A percentile compares a stretch with the other conserved stretches of the same genome.
phyloP scores from a whole-genome alignment of 108 stramenopile genomes.

The Stephanodiscus minutulus region DNA sequence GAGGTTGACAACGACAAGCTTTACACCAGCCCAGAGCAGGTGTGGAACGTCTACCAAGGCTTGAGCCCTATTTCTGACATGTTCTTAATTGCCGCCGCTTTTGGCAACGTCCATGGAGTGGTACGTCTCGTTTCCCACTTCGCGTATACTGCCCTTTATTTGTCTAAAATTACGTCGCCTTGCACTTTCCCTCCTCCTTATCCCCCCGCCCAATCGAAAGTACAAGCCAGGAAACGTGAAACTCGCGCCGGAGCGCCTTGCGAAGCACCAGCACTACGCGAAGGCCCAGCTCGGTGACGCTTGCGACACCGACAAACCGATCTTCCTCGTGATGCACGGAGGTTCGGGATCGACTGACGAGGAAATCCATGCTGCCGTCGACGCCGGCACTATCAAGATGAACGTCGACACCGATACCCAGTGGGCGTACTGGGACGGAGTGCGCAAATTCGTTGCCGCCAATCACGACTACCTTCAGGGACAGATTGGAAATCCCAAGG shows the following conservation, averaged over 20 bases:
- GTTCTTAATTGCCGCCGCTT: slow-evolving; percentile 96
- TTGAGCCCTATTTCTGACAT: slow-evolving; percentile 82
- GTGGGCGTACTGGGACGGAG: slow-evolving; percentile 96
- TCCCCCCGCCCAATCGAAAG: too few species aligned
- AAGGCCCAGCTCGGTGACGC: slow-evolving; percentile 75
- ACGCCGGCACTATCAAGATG: slow-evolving; percentile 92
- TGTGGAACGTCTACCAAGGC: slow-evolving; percentile 86
- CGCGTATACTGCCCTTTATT: too few species aligned
- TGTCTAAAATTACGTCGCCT: too few species aligned
- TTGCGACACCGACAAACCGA: slow-evolving; percentile 71
- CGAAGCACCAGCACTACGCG: slow-evolving; percentile 86
- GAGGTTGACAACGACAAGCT: slow-evolving; percentile 94
- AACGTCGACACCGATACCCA: slow-evolving; percentile 99
- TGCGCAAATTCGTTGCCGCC: slow-evolving; percentile 76
- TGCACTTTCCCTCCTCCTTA: too few species aligned
- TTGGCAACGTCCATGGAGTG: slow-evolving; percentile 97
- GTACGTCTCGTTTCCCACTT: too few species aligned
- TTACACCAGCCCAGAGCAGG: slow-evolving; percentile 97
- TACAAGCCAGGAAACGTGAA: slow-evolving; percentile 97
- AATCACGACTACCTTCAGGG: slow-evolving; percentile 89
- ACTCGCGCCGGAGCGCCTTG: slow-evolving; percentile 84
- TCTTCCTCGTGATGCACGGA: slow-evolving; percentile 97
- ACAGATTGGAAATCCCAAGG: slow-evolving; percentile 97
- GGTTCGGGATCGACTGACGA: slow-evolving; percentile 95
- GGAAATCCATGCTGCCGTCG: slow-evolving; percentile 85